Conservation (phyloP, 805 yeast species). For the Kurtzmaniella cleridarum region DNA sequence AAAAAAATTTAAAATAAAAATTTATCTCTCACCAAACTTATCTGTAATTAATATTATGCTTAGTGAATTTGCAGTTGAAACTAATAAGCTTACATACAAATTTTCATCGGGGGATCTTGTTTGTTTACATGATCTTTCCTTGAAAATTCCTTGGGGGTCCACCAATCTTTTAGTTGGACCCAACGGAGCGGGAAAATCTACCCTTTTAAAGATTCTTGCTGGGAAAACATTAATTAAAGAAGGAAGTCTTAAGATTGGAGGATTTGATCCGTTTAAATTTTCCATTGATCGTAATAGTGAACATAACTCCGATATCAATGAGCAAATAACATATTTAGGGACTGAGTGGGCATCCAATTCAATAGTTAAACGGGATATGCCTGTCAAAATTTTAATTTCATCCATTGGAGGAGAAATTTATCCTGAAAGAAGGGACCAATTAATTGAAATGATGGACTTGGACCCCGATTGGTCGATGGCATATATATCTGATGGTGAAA, state of each 20-base stretch:
- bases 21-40: neutral
- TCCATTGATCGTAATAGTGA: constrained; percentile 46
- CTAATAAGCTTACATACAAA: constrained; percentile 60
- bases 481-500: constrained; percentile 87
- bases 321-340: constrained; percentile 74
- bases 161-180: constrained; percentile 84
- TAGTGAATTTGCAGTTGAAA: constrained; percentile 47
- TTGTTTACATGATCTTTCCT: constrained; percentile 60
- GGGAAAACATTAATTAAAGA: constrained; percentile 82
- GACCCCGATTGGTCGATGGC: constrained; percentile 92
- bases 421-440: constrained; percentile 69
- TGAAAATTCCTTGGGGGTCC: constrained; percentile 64
- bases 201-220: constrained; percentile 75
- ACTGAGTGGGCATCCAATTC: constrained; percentile 97
- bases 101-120: constrained; percentile 55
- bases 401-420: constrained; percentile 69
- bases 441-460: constrained; percentile 75
- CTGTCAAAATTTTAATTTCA: constrained; percentile 70
- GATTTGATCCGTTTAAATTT: constrained; percentile 74
- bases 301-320: constrained; percentile 40
- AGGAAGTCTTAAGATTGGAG: constrained; percentile 71
- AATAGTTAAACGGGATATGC: constrained; percentile 84
- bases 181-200: constrained; percentile 96
- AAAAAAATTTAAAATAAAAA: neutral
- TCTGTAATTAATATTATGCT: neutral